Percentiles rank a stretch among this genome's conserved stretches.
phyloP scores from a whole-genome alignment of 75 land plant species.

The Larix kaempferi region DNA sequence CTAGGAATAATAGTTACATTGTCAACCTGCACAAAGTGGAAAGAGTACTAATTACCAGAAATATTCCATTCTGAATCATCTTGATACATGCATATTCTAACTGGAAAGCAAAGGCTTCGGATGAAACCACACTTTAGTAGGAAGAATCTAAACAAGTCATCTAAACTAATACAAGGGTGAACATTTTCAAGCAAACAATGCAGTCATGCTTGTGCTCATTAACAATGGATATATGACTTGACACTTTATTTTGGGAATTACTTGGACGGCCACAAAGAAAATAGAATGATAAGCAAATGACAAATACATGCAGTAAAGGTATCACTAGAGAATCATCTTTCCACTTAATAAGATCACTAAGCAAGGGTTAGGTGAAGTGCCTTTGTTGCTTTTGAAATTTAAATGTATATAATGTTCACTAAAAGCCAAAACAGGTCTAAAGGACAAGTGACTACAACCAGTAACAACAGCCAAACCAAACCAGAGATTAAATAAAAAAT shows the following conservation, averaged over 20 bases:
- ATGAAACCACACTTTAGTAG: not conserved
- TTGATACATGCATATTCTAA: not conserved
- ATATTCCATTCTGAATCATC: not conserved
- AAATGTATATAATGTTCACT: too few species aligned
- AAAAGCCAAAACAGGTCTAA: too few species aligned
- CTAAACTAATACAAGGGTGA: not conserved
- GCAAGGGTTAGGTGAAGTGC: not conserved
- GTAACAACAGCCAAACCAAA: too few species aligned
- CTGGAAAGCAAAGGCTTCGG: not conserved
- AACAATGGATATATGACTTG: too few species aligned
- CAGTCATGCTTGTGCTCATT: not conserved
- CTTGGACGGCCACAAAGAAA: too few species aligned
- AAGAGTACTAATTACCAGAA: not conserved
- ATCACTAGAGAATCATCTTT: not conserved
- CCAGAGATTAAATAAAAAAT: too few species aligned
- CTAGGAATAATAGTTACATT: constrained; percentile 58
- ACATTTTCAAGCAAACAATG: not conserved
- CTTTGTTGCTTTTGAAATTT: too few species aligned
- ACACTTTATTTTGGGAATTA: too few species aligned
- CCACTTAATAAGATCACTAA: not conserved
- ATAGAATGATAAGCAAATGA: too few species aligned
- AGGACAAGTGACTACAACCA: too few species aligned
- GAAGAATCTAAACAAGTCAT: not conserved
- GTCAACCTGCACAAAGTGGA: constrained; percentile 61
- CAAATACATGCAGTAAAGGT: too few species aligned